Evolutionary conservation across 345 rosid species (phyloP).

Genomic region (Eucalyptus sp.): DNA sequence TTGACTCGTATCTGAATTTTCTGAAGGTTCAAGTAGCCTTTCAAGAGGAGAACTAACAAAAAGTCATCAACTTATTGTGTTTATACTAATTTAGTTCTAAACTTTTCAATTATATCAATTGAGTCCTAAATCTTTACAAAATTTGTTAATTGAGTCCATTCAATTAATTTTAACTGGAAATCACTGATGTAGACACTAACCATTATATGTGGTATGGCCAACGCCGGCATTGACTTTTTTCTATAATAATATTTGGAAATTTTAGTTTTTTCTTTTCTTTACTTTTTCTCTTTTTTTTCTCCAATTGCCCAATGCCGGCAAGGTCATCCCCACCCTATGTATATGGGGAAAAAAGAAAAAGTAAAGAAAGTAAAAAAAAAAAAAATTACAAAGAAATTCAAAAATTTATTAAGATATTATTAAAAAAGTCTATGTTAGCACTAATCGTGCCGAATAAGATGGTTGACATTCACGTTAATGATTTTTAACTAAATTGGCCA

Average conservation of each 20-base stretch:
- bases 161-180: too few relatives aligned
- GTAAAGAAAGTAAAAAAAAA: too few relatives aligned
- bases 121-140: too few relatives aligned
- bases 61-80: constrained; percentile 4
- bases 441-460: background rate
- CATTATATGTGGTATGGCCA: background rate
- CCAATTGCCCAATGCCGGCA: too few relatives aligned
- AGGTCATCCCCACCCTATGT: background rate
- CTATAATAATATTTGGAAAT: too few relatives aligned
- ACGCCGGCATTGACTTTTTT: background rate
- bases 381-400: too few relatives aligned
- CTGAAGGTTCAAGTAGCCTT: constrained; percentile 28
- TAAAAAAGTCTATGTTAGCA: too few relatives aligned
- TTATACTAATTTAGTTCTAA: constrained; percentile 23
- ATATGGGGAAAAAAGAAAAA: background rate
- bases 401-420: too few relatives aligned
- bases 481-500: background rate
- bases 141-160: too few relatives aligned
- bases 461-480: background rate
- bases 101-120: background rate
- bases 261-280: too few relatives aligned
- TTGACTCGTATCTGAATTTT: constrained; percentile 29
- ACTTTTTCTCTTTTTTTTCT: too few relatives aligned
- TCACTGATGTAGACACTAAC: too few relatives aligned
- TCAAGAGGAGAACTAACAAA: background rate